phyloP scores from a whole-genome alignment of 2,329 filamentous ascomycete genomes.

The Sphaerulina musiva region DNA sequence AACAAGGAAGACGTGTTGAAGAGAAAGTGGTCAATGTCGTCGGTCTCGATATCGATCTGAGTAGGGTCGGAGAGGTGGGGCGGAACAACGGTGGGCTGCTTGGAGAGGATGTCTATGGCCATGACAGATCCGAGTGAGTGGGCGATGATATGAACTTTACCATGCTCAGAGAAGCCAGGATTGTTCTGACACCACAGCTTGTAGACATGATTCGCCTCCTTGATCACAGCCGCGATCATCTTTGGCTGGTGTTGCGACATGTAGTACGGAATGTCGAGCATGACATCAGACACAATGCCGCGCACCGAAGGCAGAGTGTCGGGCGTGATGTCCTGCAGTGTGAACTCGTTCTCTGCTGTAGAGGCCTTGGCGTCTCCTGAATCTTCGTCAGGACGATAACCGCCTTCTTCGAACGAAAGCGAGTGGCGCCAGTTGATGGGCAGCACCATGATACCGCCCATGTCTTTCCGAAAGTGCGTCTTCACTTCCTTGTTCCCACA shows the following conservation, averaged over 20 bases:
- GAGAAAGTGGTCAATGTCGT: conserved; percentile 58
- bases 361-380: conserved; percentile 34
- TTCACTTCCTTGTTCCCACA: conserved; percentile 68
- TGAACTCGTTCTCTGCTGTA: conserved; percentile 52
- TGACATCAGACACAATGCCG: conserved; percentile 90
- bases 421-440: conserved; percentile 92
- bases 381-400: conserved; percentile 48
- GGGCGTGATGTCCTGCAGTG: conserved; percentile 84
- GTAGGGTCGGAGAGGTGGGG: conserved; percentile 32
- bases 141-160: conserved; percentile 83
- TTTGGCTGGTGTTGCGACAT: conserved; percentile 92
- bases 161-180: conserved; percentile 67
- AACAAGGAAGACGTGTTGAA: conserved; percentile 90
- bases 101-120: conserved; percentile 83
- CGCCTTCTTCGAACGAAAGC: conserved; percentile 77
- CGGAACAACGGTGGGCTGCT: conserved; percentile 70
- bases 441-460: conserved; percentile 87
- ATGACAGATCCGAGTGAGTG: conserved; percentile 94
- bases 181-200: conserved; percentile 92
- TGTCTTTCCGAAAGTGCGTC: conserved; percentile 64
- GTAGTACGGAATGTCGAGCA: conserved; percentile 98
- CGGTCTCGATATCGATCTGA: conserved; percentile 20
- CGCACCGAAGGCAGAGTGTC: conserved; percentile 83
- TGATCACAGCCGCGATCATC: conserved; percentile 84
- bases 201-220: conserved; percentile 93